These are phyloP conservation scores for Escovopsis sp. DNA, from an alignment of 2,329 filamentous ascomycete genomes.

Conservation along the genomic window DNA sequence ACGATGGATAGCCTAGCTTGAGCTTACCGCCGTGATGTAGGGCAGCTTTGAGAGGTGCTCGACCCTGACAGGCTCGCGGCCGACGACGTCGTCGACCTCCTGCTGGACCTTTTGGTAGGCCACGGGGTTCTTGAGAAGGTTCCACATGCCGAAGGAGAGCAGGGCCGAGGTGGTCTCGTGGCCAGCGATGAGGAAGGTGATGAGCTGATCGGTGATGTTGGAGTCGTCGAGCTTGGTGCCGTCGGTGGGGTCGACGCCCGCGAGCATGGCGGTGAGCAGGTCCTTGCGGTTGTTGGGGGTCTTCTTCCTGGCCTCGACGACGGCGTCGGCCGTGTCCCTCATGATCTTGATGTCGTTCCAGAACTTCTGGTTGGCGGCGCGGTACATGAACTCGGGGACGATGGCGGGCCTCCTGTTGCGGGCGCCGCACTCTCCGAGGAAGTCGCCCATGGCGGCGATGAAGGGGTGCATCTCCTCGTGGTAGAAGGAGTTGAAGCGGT, in stretches of 20 bases:
- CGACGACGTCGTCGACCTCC: conserved; percentile 53
- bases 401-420: conserved; percentile 33
- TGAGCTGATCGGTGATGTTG: conserved; percentile 53
- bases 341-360: conserved; percentile 39
- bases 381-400: conserved; percentile 32
- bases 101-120: conserved; percentile 45
- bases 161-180: conserved; percentile 59
- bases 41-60: conserved; percentile 49
- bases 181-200: conserved; percentile 56
- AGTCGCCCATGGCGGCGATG: conserved; percentile 49
- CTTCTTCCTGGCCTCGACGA: conserved; percentile 42
- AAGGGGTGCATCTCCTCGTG: conserved; percentile 55
- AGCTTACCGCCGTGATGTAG: conserved; percentile 43
- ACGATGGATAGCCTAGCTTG: neutral
- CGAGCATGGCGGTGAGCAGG: conserved; percentile 54
- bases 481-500: conserved; percentile 64
- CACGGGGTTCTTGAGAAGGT: conserved; percentile 48
- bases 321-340: conserved; percentile 39
- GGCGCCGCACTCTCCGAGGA: conserved; percentile 41
- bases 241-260: conserved; percentile 51
- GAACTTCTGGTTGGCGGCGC: conserved; percentile 34
- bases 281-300: conserved; percentile 47
- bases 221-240: conserved; percentile 48
- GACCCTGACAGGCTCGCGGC: conserved; percentile 38
- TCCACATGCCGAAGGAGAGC: conserved; percentile 49